Evolutionary conservation across 106 monocot species (phyloP), one percentile per base, ranked within the genome.

Genomic region (Hemerocallis citrina): DNA sequence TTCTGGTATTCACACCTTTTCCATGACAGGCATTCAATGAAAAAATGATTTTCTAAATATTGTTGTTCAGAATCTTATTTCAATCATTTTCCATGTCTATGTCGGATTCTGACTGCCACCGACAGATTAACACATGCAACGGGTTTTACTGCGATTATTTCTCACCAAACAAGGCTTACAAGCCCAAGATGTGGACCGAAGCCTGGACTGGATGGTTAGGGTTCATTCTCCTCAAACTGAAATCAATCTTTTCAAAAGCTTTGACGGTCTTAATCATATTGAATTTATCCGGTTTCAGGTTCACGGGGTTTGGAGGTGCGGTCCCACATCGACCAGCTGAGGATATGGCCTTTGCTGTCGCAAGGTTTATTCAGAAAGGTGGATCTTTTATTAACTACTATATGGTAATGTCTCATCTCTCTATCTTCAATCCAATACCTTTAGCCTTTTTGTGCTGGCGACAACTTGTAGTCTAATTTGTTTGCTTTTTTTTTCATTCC

Each of bases 371-470:
- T 55, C 91, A 91, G 43, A 88, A 92, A 40, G 91, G 96, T 20
- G 96, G 96, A 12, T 91, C 96, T 55, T 98, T 85, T 62, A 42
- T 91, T 38, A 98, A 98, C 66, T 98, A 98, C 68, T 98, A 98
- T 54, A 98, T 98, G 96, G 96, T 92, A 66, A 83, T 34, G 36
- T 65, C 3, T 40, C 5, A 25, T 51, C 35, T 32, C 14, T 5
- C n/a, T n/a, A n/a, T n/a, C n/a, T n/a, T 45, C n/a, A 27, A 50
- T 57, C 14, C 21, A 20, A 5, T 35, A 30, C 13, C 12, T 49
- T 55, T 23, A 34, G 14, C 12, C n/a, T 44, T 36, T 19, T 12
- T 40, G 23, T 13, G 19, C 7, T 35, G 57, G 25, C 8, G n/a
- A n/a, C n/a, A n/a, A n/a, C 11, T 11, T 11, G 7, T 6, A 38